phyloP scores from a whole-genome alignment of 2,329 filamentous ascomycete genomes.

The Blastomyces percursus region DNA sequence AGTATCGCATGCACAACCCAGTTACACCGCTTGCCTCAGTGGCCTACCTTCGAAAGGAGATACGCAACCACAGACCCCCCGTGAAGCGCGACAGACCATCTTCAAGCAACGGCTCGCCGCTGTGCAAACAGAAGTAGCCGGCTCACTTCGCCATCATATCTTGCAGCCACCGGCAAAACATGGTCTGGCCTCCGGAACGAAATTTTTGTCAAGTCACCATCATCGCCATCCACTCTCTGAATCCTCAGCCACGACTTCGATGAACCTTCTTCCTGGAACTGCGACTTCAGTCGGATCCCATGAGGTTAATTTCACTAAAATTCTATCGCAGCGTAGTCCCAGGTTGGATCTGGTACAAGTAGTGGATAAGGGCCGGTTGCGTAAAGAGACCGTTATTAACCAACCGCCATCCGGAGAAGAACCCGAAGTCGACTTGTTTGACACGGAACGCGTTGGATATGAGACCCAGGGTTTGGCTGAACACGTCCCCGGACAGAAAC shows the following conservation, averaged over 20 bases:
- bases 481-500: not conserved
- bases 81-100: not conserved
- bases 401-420: not conserved
- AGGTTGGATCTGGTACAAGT: not conserved
- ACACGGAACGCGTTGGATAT: not conserved
- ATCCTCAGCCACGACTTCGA: not conserved
- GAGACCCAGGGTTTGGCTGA: not conserved
- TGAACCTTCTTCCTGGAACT: not conserved
- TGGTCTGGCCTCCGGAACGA: not conserved
- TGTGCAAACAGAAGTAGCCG: not conserved
- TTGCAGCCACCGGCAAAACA: not conserved
- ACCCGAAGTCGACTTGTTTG: not conserved
- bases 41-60: not conserved
- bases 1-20: not conserved
- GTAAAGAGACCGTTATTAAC: not conserved
- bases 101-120: not conserved
- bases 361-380: not conserved
- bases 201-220: not conserved
- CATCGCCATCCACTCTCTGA: not conserved
- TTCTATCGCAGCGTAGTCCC: not conserved
- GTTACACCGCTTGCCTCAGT: not conserved
- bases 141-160: not conserved
- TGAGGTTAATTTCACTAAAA: not conserved
- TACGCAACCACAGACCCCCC: not conserved
- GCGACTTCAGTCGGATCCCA: not conserved